A percentile compares a stretch with the other conserved stretches of the same genome.
phyloP scores from a whole-genome alignment of 306 rosid species.

The Heteromeles arbutifolia region DNA sequence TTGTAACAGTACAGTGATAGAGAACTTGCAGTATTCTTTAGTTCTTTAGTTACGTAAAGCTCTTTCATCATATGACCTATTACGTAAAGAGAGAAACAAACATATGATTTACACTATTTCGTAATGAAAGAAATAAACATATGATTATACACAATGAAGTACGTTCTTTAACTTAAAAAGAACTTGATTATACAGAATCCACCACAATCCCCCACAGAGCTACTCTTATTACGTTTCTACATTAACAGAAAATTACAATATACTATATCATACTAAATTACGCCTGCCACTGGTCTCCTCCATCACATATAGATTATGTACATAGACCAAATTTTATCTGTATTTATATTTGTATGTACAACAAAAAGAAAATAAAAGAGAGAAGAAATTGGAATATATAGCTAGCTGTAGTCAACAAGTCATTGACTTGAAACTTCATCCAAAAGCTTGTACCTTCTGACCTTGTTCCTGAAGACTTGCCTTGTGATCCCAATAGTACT shows the following conservation, averaged over 20 bases:
- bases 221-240: neutral
- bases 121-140: neutral
- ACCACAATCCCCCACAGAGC: no score
- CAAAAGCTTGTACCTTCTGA: conserved; percentile 90
- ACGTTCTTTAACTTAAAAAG: no score
- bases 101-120: no score
- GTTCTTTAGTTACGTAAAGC: neutral
- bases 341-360: neutral
- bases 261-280: neutral
- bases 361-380: neutral
- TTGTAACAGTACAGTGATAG: neutral
- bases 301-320: neutral
- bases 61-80: neutral
- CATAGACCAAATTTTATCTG: neutral
- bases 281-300: neutral
- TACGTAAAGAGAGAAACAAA: no score
- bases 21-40: neutral
- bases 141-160: no score
- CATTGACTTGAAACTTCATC: conserved; percentile 86
- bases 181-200: no score
- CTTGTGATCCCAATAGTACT: conserved; percentile 28
- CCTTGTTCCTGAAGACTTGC: conserved; percentile 73
- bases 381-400: neutral
- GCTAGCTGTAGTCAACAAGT: neutral
- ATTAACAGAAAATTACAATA: neutral